Conservation (phyloP, 148 eudicot genomes). For the Simmondsia chinensis region DNA sequence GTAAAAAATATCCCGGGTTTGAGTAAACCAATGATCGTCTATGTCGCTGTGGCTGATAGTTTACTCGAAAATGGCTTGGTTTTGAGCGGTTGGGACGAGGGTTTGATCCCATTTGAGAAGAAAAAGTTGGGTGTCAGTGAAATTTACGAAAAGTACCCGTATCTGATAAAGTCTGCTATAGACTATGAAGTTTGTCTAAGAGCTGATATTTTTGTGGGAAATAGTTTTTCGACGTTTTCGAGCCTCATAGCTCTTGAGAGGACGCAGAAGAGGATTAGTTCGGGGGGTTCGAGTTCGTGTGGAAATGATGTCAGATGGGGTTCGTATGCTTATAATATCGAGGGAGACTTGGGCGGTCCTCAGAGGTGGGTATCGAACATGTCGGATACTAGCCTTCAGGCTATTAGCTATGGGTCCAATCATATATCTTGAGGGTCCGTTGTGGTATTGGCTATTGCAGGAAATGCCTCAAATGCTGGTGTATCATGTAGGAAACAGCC, state of each 20-base stretch:
- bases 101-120: constrained; percentile 76
- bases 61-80: constrained; percentile 70
- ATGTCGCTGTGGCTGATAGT: constrained; percentile 85
- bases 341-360: constrained; percentile 54
- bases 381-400: constrained; percentile 56
- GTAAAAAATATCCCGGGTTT: constrained; percentile 59
- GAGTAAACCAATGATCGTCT: constrained; percentile 45
- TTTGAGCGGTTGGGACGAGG: constrained; percentile 59
- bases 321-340: constrained; percentile 83
- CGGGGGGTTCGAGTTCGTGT: constrained; percentile 38
- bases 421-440: constrained; percentile 65
- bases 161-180: constrained; percentile 84
- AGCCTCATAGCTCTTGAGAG: constrained; percentile 82
- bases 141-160: constrained; percentile 65
- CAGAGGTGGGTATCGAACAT: constrained; percentile 73
- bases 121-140: constrained; percentile 55
- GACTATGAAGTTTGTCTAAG: constrained; percentile 91
- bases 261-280: constrained; percentile 48
- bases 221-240: constrained; percentile 92
- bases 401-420: constrained; percentile 85
- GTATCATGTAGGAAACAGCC: too few species aligned
- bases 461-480: too few species aligned
- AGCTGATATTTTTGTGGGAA: constrained; percentile 83
- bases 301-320: constrained; percentile 49
- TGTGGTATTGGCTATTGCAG: too few species aligned